Evolutionary conservation across 208 protist genomes (phyloP), one percentile per base, ranked within the genome.

Genomic region (Acanthamoeba healyi): DNA sequence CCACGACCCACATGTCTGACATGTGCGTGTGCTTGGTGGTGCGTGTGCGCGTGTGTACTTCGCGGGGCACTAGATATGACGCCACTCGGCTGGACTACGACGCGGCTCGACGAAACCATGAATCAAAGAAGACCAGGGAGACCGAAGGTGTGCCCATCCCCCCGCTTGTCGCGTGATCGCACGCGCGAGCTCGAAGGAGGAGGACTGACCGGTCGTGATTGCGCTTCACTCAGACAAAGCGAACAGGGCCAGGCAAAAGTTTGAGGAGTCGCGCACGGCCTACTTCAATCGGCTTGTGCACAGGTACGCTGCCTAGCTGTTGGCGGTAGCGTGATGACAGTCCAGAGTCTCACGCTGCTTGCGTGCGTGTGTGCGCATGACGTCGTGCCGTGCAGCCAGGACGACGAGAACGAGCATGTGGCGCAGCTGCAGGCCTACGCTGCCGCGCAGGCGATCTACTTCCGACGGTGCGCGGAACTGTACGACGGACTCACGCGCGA

Each of bases 361-460:
- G 15, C 12, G 2, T 56, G 3, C 49, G 14, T 56, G 49, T 56
- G 9, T 22, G n/a, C n/a, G n/a, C n/a, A n/a, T n/a, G n/a, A n/a
- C n/a, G 49, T 7, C 22, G 49, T 5, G 49, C 49, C 1, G 22
- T 56, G 15, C 49, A 84, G 74, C 26, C 74, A 84, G 74, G 74
- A 84, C 44, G 29, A 84, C n/a, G 74, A 84, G 29, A 84, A 84
- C 74, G 74, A 46, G 44, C 74, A 84, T 42, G 74, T 56, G 9
- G 74, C 74, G 24, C 74, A 84, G 74, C 44, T 84, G 74, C 74
- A 84, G 74, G 74, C 74, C 74, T 84, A 84, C 26, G 74, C 74
- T 24, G 74, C 74, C 12, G 74, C 74, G n/a, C 74, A 84, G 74
- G 74, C 74, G n/a, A 84, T 84, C 74, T 84, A 84, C n/a, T 84